Evolutionary conservation across 2,329 filamentous ascomycete species (phyloP), one percentile per base, ranked within the genome.

Genomic region (Colletotrichum spinosum): DNA sequence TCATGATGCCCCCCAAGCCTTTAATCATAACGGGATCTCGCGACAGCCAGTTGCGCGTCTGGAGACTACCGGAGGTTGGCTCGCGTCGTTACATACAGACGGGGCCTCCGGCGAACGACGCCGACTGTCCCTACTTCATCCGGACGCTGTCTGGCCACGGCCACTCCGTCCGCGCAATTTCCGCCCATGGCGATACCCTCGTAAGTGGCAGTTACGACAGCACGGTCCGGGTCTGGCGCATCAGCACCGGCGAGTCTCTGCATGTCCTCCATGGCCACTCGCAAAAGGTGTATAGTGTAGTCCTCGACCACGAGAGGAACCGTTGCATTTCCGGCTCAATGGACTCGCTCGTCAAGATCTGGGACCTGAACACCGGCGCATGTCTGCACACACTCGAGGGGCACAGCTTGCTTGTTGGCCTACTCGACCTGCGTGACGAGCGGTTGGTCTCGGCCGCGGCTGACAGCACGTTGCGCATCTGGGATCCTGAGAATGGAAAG

Each of bases 281-380:
- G 0, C 90, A 95, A 75, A 98, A 99, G 77, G 96, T 99, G 0
- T 99, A 99, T 77, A 97, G 94, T 67, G 96, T 99, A 8, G 96
- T 99, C 8, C 83, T 98, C 25, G 96, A 99, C 73, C 91, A 94
- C 70, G 90, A 91, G 72, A 92, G 96, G 65, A 97, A 97, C 73
- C 91, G 95, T 45, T 99, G 96, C 79, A 98, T 99, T 69, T 97
- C 94, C 68, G 96, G 96, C 11, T 97, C 94, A 7, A 99, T 99
- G 96, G 96, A 99, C 77, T 97, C 96, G 68, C 86, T 94, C 69
- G 96, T 99, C 75, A 98, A 97, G 79, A 95, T 99, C 11, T 99
- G 96, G 96, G 96, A 95, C 66, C 85, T 99, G 12, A 90, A 93
- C 37, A 96, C 92, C 2, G 96, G 96, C 1, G 83, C 90, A 0